Conservation (phyloP, 257 asterid genomes). For the Leptodermis oblonga region DNA sequence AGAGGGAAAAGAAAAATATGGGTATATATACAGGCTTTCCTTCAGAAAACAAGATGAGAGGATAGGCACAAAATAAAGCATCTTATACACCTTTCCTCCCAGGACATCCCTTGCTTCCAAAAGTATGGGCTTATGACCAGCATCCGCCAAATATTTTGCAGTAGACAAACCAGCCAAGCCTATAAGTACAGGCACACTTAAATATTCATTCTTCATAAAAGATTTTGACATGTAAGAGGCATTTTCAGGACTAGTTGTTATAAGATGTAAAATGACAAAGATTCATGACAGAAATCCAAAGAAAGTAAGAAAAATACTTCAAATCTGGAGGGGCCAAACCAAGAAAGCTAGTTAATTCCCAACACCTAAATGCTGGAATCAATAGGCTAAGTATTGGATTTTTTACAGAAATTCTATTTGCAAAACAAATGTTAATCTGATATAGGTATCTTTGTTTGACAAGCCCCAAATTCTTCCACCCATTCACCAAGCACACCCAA, state of each 20-base stretch:
- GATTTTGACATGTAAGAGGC: not conserved
- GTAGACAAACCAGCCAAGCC: conserved; percentile 96
- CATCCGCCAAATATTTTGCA: conserved; percentile 97
- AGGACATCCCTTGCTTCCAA: conserved; percentile 95
- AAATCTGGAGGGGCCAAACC: not conserved
- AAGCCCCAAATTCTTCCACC: not conserved
- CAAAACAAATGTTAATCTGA: conserved; percentile 9
- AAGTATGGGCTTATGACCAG: conserved; percentile 89
- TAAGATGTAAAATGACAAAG: not conserved
- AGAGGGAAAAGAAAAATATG: not conserved
- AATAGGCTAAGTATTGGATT: not conserved
- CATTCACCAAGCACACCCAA: not conserved
- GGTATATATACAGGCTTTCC: not conserved
- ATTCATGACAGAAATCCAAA: not conserved
- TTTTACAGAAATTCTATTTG: not conserved
- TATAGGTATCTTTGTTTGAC: not conserved
- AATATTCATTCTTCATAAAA: not conserved
- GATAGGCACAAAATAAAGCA: not conserved
- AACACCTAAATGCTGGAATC: not conserved
- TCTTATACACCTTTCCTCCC: conserved; percentile 76
- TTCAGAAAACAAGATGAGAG: not conserved
- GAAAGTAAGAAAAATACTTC: not conserved
- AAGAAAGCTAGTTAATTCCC: conserved; percentile 5
- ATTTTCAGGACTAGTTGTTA: not conserved
- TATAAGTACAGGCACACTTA: conserved; percentile 26